Conservation (phyloP, 1,139 yeast genomes). For the Scheffersomyces stambukii region DNA sequence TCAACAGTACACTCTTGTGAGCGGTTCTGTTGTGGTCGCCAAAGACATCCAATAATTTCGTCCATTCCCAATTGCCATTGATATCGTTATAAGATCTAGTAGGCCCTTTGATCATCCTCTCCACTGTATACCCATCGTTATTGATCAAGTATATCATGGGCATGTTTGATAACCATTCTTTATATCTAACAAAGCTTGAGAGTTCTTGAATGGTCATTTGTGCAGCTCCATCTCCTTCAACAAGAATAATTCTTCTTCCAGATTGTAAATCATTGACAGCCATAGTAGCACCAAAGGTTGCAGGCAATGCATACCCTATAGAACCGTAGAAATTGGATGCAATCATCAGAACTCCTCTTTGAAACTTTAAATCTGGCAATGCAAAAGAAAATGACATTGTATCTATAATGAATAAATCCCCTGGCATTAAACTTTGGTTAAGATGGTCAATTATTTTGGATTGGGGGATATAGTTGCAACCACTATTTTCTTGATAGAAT, state of each 20-base stretch:
- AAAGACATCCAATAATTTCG: conserved; percentile 56
- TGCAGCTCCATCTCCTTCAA: conserved; percentile 90
- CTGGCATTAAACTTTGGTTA: conserved; percentile 41
- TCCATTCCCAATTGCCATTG: conserved; percentile 77
- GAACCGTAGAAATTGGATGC: conserved; percentile 76
- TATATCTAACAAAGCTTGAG: conserved; percentile 59
- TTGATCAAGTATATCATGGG: conserved; percentile 70
- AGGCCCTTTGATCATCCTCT: conserved; percentile 78
- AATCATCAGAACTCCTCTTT: conserved; percentile 45
- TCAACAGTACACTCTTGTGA: conserved; percentile 29
- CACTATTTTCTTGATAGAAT: conserved; percentile 5
- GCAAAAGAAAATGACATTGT: conserved; percentile 79
- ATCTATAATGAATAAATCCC: conserved; percentile 68
- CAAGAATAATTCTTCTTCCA: conserved; percentile 55
- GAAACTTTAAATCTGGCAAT: conserved; percentile 57
- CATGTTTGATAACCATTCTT: conserved; percentile 30
- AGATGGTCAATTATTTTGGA: conserved; percentile 27
- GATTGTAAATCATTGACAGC: conserved; percentile 54
- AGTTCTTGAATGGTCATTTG: conserved; percentile 87
- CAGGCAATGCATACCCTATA: conserved; percentile 84
- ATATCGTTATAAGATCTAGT: conserved; percentile 75
- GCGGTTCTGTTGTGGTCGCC: conserved; percentile 50
- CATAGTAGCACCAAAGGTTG: conserved; percentile 72
- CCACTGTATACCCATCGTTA: conserved; percentile 85
- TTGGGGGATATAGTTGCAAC: conserved; percentile 23